These are phyloP conservation scores for Aurinia saxatilis DNA, from an alignment of 345 rosid species.

Conservation along the genomic window DNA sequence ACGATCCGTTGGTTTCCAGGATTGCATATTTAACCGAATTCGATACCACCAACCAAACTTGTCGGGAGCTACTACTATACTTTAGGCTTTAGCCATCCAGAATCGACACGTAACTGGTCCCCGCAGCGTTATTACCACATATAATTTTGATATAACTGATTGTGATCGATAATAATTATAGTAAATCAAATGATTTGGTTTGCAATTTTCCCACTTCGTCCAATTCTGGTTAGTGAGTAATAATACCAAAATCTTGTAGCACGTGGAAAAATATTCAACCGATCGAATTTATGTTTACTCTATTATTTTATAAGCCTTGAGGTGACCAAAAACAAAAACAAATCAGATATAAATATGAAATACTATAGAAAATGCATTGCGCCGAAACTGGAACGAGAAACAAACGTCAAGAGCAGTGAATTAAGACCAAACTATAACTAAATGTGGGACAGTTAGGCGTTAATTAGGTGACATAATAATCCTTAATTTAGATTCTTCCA, in stretches of 20 bases:
- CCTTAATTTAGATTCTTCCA: slow-evolving; percentile 3
- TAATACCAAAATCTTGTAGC: slow-evolving; percentile 3
- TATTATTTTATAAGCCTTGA: no score
- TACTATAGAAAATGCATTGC: not conserved
- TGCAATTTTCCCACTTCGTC: no score
- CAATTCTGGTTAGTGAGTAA: not conserved
- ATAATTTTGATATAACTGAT: not conserved
- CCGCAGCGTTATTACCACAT: not conserved
- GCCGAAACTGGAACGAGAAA: slow-evolving; percentile 16
- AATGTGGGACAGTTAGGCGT: slow-evolving; percentile 26
- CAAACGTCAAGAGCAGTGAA: slow-evolving; percentile 3
- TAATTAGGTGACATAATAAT: slow-evolving; percentile 23
- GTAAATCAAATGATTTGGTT: no score
- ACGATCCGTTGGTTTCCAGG: not conserved
- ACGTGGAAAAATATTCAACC: slow-evolving; percentile 19
- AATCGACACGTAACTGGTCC: slow-evolving; percentile 10
- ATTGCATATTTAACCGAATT: not conserved
- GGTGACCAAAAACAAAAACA: no score
- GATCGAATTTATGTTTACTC: slow-evolving; percentile 9
- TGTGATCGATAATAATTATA: not conserved
- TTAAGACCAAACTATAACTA: slow-evolving; percentile 20
- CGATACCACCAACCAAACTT: slow-evolving; percentile 9
- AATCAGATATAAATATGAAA: not conserved
- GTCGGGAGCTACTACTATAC: slow-evolving; percentile 13
- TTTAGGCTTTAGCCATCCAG: not conserved